Evolutionary conservation across 208 protist species (phyloP).

Genomic region (Acanthamoeba culbertsoni): DNA sequence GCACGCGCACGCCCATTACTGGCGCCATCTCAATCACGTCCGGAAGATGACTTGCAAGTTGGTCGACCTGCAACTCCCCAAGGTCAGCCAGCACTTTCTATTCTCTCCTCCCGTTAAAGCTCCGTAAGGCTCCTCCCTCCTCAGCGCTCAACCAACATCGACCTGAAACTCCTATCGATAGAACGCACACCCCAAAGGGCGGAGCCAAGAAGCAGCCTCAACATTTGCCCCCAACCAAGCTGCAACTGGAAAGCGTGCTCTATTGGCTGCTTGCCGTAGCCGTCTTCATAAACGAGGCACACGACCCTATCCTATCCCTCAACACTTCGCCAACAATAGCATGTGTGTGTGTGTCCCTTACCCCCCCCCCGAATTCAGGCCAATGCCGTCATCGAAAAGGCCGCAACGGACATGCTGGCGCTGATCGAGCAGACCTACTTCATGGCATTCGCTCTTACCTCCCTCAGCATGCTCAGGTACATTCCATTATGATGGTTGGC

Average conservation of each 20-base stretch:
- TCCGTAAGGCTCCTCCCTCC: not conserved
- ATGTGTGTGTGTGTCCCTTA: no score
- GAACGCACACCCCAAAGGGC: not conserved
- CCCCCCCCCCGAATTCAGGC: not conserved
- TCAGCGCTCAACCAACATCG: not conserved
- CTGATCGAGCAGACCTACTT: conserved; percentile 16
- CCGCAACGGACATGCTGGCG: not conserved
- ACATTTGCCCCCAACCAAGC: not conserved
- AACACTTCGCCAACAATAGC: no score
- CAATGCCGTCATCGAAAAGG: not conserved
- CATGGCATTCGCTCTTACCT: not conserved
- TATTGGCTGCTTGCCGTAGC: not conserved
- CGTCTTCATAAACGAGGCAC: not conserved
- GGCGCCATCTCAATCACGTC: not conserved
- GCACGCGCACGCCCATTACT: conserved; percentile 14
- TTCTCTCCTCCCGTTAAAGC: not conserved
- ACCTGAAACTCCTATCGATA: not conserved
- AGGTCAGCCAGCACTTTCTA: not conserved
- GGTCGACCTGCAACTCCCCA: not conserved
- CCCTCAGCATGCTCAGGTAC: not conserved
- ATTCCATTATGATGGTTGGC: no score
- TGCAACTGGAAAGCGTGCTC: not conserved
- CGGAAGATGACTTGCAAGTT: not conserved
- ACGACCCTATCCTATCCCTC: no score
- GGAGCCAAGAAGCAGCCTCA: not conserved